These are phyloP conservation scores for Phoma sp. DNA, from an alignment of 2,329 filamentous ascomycete species.

Conservation along the genomic window DNA sequence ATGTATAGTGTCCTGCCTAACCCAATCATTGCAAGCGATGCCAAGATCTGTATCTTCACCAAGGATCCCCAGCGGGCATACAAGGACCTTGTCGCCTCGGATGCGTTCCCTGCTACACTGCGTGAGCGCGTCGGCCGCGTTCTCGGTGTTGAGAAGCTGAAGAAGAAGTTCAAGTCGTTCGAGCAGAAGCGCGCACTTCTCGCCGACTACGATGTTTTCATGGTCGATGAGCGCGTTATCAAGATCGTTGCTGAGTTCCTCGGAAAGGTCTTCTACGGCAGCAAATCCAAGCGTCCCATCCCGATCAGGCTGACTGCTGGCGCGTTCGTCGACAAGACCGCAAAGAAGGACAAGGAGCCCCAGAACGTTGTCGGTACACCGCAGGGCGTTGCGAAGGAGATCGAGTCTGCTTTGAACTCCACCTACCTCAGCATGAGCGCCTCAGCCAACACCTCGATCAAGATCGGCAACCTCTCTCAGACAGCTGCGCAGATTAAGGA, in stretches of 20 bases:
- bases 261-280: slow-evolving; percentile 92
- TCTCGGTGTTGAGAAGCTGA: slow-evolving; percentile 83
- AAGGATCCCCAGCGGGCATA: slow-evolving; percentile 83
- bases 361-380: slow-evolving; percentile 60
- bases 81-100: slow-evolving; percentile 83
- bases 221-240: slow-evolving; percentile 86
- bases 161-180: slow-evolving; percentile 86
- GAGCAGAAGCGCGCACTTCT: slow-evolving; percentile 80
- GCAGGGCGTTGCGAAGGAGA: slow-evolving; percentile 75
- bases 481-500: slow-evolving; percentile 75
- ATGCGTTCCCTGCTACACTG: slow-evolving; percentile 60
- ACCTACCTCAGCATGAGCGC: slow-evolving; percentile 82
- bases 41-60: slow-evolving; percentile 84
- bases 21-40: slow-evolving; percentile 68
- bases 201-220: slow-evolving; percentile 88
- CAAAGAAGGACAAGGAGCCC: slow-evolving; percentile 44
- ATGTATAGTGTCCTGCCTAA: slow-evolving; percentile 67
- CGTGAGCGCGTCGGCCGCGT: slow-evolving; percentile 62
- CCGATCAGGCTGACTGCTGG: slow-evolving; percentile 73
- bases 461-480: slow-evolving; percentile 78
- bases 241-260: slow-evolving; percentile 75
- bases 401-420: slow-evolving; percentile 76
- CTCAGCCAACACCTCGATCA: slow-evolving; percentile 78
- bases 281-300: slow-evolving; percentile 81
- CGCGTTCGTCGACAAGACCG: slow-evolving; percentile 65